phyloP scores from a whole-genome alignment of 805 yeast species.

The Yarrowia bubula region DNA sequence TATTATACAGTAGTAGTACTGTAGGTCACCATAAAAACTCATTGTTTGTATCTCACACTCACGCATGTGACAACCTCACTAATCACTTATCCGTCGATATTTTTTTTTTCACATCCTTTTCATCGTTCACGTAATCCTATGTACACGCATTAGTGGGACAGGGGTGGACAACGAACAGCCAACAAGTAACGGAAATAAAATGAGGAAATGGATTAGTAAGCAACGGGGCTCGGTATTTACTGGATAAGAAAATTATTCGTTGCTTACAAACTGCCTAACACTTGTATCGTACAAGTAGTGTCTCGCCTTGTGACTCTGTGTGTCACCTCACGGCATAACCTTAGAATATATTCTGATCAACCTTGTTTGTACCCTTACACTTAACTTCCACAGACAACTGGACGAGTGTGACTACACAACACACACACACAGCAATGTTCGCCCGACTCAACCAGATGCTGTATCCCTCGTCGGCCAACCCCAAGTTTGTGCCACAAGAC shows the following conservation, averaged over 20 bases:
- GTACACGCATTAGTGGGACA: not conserved
- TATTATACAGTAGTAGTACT: too few relatives aligned
- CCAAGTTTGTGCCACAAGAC: conserved; percentile 13
- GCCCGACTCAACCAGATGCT: conserved; percentile 23
- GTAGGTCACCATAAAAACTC: too few relatives aligned
- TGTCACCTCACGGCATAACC: too few relatives aligned
- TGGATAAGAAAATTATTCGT: too few relatives aligned
- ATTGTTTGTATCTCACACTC: too few relatives aligned
- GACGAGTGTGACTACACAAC: not conserved
- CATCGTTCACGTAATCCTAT: not conserved
- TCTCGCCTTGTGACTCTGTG: too few relatives aligned
- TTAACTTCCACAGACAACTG: not conserved
- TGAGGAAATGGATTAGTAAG: not conserved
- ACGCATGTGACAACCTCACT: not conserved
- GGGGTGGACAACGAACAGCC: not conserved
- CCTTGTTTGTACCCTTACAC: conserved; percentile 14
- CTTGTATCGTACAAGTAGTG: too few relatives aligned
- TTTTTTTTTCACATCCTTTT: not conserved
- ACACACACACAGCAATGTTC: not conserved
- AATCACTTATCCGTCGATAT: not conserved
- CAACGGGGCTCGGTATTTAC: too few relatives aligned
- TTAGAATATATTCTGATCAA: conserved; percentile 1
- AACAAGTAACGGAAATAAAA: too few relatives aligned
- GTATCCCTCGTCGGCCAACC: conserved; percentile 26
- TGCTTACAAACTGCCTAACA: too few relatives aligned